Evolutionary conservation across 2,329 filamentous ascomycete genomes (phyloP).

Genomic region (Blastomyces silverae): DNA sequence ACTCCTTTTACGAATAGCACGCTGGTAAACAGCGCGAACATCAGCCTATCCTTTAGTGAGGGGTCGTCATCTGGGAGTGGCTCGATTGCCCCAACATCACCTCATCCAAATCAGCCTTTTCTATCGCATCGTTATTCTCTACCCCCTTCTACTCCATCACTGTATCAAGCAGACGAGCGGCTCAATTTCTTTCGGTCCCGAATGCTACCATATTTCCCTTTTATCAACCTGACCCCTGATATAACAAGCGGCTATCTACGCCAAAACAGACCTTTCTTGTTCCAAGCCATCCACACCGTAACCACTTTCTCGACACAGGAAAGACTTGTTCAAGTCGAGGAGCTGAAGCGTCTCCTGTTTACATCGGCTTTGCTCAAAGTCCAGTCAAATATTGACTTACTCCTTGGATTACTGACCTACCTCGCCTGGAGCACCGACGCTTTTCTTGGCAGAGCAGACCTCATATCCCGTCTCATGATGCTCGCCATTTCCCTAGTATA

Average conservation of each 20-base stretch:
- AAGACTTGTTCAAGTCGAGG: constrained; percentile 26
- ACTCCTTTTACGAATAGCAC: neutral
- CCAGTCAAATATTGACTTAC: constrained; percentile 33
- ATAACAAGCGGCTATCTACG: constrained; percentile 31
- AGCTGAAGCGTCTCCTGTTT: constrained; percentile 31
- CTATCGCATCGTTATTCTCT: neutral
- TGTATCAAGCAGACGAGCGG: constrained; percentile 22
- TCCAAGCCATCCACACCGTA: constrained; percentile 35
- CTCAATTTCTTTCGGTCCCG: constrained; percentile 29
- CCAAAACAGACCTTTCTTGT: constrained; percentile 30
- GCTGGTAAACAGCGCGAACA: neutral
- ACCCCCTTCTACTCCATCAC: neutral
- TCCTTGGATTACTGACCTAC: constrained; percentile 35
- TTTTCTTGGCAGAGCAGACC: constrained; percentile 30
- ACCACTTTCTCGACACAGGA: constrained; percentile 29
- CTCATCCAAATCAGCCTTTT: neutral
- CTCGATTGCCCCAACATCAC: neutral
- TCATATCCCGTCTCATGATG: constrained; percentile 35
- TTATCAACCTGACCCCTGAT: constrained; percentile 29
- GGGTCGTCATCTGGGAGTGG: neutral
- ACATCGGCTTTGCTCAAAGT: constrained; percentile 28
- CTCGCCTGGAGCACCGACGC: constrained; percentile 35
- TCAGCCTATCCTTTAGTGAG: neutral
- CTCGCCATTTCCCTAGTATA: constrained; percentile 35
- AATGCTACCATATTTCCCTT: constrained; percentile 36